Conservation (phyloP, 257 asterid species). For the Petrea volubilis region DNA sequence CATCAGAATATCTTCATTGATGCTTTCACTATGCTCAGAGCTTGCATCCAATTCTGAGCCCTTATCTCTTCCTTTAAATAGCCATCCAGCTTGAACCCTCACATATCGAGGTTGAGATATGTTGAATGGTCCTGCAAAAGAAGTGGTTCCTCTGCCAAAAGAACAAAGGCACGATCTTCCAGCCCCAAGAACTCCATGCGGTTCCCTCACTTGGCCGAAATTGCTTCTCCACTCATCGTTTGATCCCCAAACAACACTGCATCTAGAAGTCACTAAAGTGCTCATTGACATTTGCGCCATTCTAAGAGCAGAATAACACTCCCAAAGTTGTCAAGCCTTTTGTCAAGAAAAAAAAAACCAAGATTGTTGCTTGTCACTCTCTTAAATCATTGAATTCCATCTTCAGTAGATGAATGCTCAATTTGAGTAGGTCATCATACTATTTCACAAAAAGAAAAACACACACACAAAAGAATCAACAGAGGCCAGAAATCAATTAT, state of each 20-base stretch:
- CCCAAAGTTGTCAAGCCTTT: slow-evolving; percentile 9
- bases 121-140: slow-evolving; percentile 34
- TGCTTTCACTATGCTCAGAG: slow-evolving; percentile 85
- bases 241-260: slow-evolving; percentile 44
- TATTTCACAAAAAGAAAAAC: not conserved
- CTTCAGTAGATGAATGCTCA: slow-evolving; percentile 20
- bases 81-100: slow-evolving; percentile 85
- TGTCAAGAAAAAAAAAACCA: not conserved
- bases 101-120: slow-evolving; percentile 39
- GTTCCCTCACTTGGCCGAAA: slow-evolving; percentile 43
- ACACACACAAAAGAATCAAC: slow-evolving; percentile 3
- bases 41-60: slow-evolving; percentile 62
- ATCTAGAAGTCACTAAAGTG: slow-evolving; percentile 56
- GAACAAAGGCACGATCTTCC: slow-evolving; percentile 42
- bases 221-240: slow-evolving; percentile 42
- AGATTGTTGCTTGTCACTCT: slow-evolving; percentile 19
- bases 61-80: slow-evolving; percentile 66
- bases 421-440: not conserved
- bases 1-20: slow-evolving; percentile 89
- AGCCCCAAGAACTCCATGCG: slow-evolving; percentile 36
- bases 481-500: not conserved
- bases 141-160: slow-evolving; percentile 33
- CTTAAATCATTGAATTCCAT: slow-evolving; percentile 22
- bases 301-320: slow-evolving; percentile 23
- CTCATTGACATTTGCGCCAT: slow-evolving; percentile 62